phyloP scores from a whole-genome alignment of 2,329 filamentous ascomycete species.

The Diaporthe sp. region DNA sequence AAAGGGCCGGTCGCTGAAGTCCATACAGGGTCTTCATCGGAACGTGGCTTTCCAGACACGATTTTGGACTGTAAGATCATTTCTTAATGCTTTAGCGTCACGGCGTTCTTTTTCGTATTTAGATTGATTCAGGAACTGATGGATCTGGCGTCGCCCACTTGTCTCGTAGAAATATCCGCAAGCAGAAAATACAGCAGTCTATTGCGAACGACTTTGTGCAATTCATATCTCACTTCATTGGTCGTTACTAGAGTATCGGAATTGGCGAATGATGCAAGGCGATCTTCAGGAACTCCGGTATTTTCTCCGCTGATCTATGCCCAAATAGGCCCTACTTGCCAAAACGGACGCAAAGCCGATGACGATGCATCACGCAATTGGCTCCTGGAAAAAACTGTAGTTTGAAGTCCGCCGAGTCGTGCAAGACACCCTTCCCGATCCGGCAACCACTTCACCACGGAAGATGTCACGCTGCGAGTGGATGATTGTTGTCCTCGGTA shows the following conservation, averaged over 20 bases:
- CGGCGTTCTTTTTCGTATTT: no score
- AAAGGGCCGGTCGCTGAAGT: no score
- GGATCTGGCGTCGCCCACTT: no score
- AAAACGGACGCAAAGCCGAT: not conserved
- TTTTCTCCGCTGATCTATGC: constrained; percentile 10
- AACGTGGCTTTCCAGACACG: no score
- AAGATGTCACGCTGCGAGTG: not conserved
- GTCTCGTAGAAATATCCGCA: no score
- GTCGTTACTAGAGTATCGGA: not conserved
- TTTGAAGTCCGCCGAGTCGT: not conserved
- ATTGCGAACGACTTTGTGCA: no score
- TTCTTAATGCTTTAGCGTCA: no score
- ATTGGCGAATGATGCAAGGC: constrained; percentile 8
- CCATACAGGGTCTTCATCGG: no score
- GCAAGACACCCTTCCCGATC: not conserved
- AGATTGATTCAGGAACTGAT: no score
- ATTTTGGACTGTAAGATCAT: no score
- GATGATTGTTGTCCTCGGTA: not conserved
- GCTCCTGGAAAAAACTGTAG: not conserved
- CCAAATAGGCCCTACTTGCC: not conserved
- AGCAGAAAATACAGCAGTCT: no score
- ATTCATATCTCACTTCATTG: no score
- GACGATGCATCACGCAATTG: constrained; percentile 23
- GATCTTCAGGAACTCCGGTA: constrained; percentile 2
- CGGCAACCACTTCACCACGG: not conserved